Base-by-base conservation (phyloP, 164 flowering plant species). In the Magnolia changhungtana region DNA sequence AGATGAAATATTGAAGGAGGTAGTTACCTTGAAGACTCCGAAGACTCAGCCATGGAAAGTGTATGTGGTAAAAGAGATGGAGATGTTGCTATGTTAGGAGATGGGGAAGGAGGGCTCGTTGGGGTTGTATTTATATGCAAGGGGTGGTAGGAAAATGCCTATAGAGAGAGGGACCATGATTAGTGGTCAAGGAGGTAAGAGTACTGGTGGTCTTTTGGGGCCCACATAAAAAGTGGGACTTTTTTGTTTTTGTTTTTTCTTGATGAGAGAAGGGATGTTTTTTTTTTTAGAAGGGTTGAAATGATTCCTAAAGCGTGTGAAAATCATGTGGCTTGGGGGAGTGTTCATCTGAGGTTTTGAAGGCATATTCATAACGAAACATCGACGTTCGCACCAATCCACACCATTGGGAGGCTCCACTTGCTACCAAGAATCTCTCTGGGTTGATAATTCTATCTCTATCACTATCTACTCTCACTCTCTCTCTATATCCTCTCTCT, bases 11-110 rank as follows among this genome's bases (percentile, higher is more conserved):
- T 55, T 55, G 16, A 31, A 67, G 49, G 50, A 31, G 19, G 50
- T 67, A 31, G 7, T 58, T 81, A 80, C 87, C 87, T 83, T 2
- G 21, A 79, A 73, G 81, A 64, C 63, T 83, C 86, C 0, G 84
- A 83, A 20, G 84, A 78, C 77, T 80, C 85, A 20, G 58, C 81
- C 81, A 81, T 82, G 50, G 55, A 13, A 45, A 50, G 73, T 7
- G 11, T 71, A 72, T 72, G 31, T 13, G 55, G 58, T 2, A 3
- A 1, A 23, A 72, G 51, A 10, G 52, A 18, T 19, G 51, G 19
- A 61, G 23, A 29, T n/a, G 23, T 55, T 4, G 59, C 59, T 9
- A 55, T 13, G 24, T 6, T 65, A 21, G 45, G 67, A 10, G 49
- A 20, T 63, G 67, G 75, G 24, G 50, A 61, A 61, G 75, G 18